Evolutionary conservation across 495 filamentous ascomycete genomes (phyloP).

Genomic region (Alectoria sarmentosa): DNA sequence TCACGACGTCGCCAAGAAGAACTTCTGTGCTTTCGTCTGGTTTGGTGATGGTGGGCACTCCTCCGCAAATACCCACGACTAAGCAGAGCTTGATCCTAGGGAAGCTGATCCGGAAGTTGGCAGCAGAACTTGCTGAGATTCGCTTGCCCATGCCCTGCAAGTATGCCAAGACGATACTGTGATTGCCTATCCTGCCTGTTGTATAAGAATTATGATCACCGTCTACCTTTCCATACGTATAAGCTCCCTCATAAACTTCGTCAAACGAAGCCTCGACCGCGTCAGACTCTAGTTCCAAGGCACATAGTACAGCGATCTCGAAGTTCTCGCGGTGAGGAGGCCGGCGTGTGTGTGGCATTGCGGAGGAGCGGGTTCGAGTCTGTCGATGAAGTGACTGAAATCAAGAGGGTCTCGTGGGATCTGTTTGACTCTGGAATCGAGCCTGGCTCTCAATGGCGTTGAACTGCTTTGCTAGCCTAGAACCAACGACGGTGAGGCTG

Average conservation of each 20-base stretch:
- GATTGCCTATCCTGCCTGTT: constrained; percentile 27
- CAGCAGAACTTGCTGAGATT: constrained; percentile 22
- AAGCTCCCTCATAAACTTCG: not conserved
- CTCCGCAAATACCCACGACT: constrained; percentile 33
- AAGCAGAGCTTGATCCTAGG: constrained; percentile 25
- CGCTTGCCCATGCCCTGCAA: constrained; percentile 29
- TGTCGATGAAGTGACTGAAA: too few relatives aligned
- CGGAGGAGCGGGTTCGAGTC: not conserved
- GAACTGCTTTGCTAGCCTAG: too few relatives aligned
- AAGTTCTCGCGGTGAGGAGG: not conserved
- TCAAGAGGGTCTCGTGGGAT: too few relatives aligned
- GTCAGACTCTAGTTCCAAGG: not conserved
- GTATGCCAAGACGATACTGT: constrained; percentile 30
- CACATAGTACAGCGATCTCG: constrained; percentile 1
- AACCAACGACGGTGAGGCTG: too few relatives aligned
- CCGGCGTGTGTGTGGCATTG: not conserved
- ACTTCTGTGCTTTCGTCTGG: constrained; percentile 26
- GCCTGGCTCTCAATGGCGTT: too few relatives aligned
- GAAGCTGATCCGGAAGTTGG: constrained; percentile 24
- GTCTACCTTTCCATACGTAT: constrained; percentile 18
- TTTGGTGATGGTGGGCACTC: constrained; percentile 15
- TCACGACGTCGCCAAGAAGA: constrained; percentile 41
- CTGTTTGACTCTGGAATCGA: too few relatives aligned
- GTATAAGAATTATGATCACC: constrained; percentile 30
- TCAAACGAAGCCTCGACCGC: constrained; percentile 2